Percentiles rank a stretch among this genome's conserved stretches.
phyloP scores from a whole-genome alignment of 805 yeast species.

The Kodamaea sagamina region DNA sequence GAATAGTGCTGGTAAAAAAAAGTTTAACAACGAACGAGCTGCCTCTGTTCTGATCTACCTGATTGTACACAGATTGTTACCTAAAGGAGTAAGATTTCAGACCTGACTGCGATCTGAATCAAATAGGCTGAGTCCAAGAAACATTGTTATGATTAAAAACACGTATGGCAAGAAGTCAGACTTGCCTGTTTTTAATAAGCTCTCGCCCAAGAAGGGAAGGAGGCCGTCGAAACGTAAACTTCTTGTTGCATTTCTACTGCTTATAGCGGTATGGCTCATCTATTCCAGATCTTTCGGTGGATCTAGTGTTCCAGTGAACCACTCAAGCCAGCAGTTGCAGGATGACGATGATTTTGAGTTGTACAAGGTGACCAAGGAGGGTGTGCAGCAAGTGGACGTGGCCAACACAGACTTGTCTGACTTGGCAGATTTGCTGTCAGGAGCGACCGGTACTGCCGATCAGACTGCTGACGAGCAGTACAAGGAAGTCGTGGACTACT shows the following conservation, averaged over 20 bases:
- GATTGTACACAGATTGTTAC: too few relatives aligned
- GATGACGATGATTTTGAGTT: slow-evolving; percentile 23
- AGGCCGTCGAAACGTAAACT: slow-evolving; percentile 12
- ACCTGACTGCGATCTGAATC: too few relatives aligned
- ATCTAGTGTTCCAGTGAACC: neutral
- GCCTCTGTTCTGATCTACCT: too few relatives aligned
- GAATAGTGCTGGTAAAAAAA: too few relatives aligned
- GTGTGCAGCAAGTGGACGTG: slow-evolving; percentile 20
- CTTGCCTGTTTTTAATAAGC: slow-evolving; percentile 41
- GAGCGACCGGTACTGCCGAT: slow-evolving; percentile 5
- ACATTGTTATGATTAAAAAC: slow-evolving; percentile 24
- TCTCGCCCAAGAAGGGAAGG: slow-evolving; percentile 17
- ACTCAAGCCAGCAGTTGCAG: neutral
- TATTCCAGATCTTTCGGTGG: slow-evolving; percentile 7
- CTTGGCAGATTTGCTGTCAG: slow-evolving; percentile 5
- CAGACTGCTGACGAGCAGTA: slow-evolving; percentile 34
- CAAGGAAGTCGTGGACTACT: slow-evolving; percentile 54
- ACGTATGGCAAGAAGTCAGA: slow-evolving; percentile 47
- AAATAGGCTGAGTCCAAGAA: neutral
- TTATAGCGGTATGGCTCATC: slow-evolving; percentile 15
- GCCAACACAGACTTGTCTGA: slow-evolving; percentile 9
- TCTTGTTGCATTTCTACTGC: slow-evolving; percentile 7
- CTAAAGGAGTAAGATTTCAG: too few relatives aligned
- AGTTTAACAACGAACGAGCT: too few relatives aligned
- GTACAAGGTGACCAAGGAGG: slow-evolving; percentile 36